A percentile compares a stretch with the other conserved stretches of the same genome.
Conservation (phyloP, 768 basidiomycete species). For the Artomyces pyxidatus region DNA sequence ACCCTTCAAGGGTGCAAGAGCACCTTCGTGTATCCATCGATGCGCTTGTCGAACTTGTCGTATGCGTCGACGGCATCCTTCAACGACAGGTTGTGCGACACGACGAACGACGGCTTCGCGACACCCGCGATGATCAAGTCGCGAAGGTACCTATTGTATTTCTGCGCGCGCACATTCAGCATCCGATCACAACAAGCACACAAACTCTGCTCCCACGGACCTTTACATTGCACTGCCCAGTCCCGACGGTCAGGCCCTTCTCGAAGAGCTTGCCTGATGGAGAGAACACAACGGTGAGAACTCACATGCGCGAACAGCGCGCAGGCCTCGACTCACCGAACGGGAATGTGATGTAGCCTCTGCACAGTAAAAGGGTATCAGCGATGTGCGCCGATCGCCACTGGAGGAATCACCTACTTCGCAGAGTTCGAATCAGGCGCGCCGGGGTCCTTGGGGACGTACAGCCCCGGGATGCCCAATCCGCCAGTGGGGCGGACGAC, state of each 20-base stretch:
- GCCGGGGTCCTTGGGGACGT: conserved; percentile 49
- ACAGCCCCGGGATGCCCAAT: conserved; percentile 49
- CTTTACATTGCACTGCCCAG: conserved; percentile 52
- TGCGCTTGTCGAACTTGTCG: conserved; percentile 43
- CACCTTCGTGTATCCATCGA: conserved; percentile 48
- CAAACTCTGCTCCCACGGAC: conserved; percentile 17
- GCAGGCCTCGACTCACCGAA: conserved; percentile 27
- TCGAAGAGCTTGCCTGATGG: conserved; percentile 42
- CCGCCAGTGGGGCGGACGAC: conserved; percentile 48
- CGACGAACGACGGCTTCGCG: conserved; percentile 47
- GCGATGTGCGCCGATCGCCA: neutral
- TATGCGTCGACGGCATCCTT: conserved; percentile 43
- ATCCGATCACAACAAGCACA: neutral
- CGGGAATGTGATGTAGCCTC: conserved; percentile 45
- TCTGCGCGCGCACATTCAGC: conserved; percentile 19
- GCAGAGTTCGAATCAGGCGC: conserved; percentile 44
- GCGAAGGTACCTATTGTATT: conserved; percentile 45
- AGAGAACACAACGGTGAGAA: too few species aligned
- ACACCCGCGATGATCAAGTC: conserved; percentile 46
- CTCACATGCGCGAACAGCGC: too few species aligned
- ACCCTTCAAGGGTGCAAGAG: conserved; percentile 36
- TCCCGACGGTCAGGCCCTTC: conserved; percentile 45
- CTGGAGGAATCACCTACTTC: conserved; percentile 27
- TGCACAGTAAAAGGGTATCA: conserved; percentile 6
- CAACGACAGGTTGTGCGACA: conserved; percentile 43